Percentiles rank a stretch among this genome's conserved stretches.
These are phyloP conservation scores for Penicillium aurantiogriseum DNA, from an alignment of 2,329 filamentous ascomycete species.

Conservation along the genomic window DNA sequence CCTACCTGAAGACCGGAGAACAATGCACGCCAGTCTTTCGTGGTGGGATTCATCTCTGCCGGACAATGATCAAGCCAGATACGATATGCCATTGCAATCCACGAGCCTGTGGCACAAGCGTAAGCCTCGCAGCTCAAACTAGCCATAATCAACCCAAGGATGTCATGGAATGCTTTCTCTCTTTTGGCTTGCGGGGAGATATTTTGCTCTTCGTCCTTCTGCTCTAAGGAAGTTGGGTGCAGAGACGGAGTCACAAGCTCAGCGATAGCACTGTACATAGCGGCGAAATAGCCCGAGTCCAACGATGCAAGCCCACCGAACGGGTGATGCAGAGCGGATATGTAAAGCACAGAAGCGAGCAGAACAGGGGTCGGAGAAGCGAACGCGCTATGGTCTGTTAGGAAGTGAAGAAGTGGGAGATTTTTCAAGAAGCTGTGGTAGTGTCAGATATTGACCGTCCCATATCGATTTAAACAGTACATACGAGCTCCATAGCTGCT, in stretches of 20 bases:
- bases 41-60: constrained; percentile 7
- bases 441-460: neutral
- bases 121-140: constrained; percentile 33
- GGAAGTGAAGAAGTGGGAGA: constrained; percentile 30
- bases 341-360: constrained; percentile 30
- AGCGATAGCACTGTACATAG: constrained; percentile 27
- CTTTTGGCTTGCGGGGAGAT: constrained; percentile 2
- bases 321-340: constrained; percentile 28
- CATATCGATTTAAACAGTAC: constrained; percentile 1
- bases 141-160: constrained; percentile 32
- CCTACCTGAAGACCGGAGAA: constrained; percentile 30
- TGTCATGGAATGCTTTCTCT: constrained; percentile 25
- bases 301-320: constrained; percentile 19
- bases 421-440: constrained; percentile 26
- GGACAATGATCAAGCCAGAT: constrained; percentile 30
- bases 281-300: constrained; percentile 25
- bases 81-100: constrained; percentile 33
- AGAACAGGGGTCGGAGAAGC: constrained; percentile 27
- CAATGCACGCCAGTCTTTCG: constrained; percentile 25
- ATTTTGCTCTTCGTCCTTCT: neutral
- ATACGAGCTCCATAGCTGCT: constrained; percentile 28
- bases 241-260: constrained; percentile 23
- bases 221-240: neutral
- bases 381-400: constrained; percentile 29
- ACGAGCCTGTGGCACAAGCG: constrained; percentile 27